Conservation (phyloP, 2,329 filamentous ascomycete genomes). For the Cordyceps cateniannulata region DNA sequence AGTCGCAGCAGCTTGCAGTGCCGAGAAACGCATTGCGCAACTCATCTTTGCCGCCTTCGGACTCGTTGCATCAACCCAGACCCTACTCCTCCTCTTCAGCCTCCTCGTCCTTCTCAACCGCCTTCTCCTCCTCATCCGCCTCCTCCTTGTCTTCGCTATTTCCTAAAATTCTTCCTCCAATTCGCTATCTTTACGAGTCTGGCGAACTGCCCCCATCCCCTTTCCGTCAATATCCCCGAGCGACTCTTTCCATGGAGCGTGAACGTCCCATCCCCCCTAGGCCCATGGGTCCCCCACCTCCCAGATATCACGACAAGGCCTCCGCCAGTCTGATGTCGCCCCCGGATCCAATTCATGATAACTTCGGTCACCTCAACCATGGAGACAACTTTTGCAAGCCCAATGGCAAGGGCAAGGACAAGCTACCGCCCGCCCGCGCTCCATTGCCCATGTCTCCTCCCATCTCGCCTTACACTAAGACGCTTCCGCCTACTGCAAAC, state of each 20-base stretch:
- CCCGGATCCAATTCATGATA: constrained; percentile 50
- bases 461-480: constrained; percentile 43
- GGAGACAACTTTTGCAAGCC: background rate
- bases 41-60: constrained; percentile 2
- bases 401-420: constrained; percentile 20
- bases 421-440: constrained; percentile 24
- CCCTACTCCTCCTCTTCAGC: constrained; percentile 11
- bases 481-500: constrained; percentile 27
- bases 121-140: constrained; percentile 11
- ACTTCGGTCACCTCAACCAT: constrained; percentile 32
- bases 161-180: constrained; percentile 13
- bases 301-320: constrained; percentile 32
- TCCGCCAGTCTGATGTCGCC: constrained; percentile 55
- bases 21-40: background rate
- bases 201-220: background rate
- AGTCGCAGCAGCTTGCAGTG: constrained; percentile 2
- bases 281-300: constrained; percentile 24
- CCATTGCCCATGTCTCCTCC: constrained; percentile 49
- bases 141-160: too few species aligned
- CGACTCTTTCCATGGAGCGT: constrained; percentile 16
- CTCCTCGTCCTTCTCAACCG: constrained; percentile 9
- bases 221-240: background rate
- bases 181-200: constrained; percentile 9
- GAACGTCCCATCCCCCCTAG: constrained; percentile 21
- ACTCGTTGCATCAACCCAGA: too few species aligned